Base-by-base conservation (phyloP, 2,329 filamentous ascomycete species). In the Apiospora sp. region DNA sequence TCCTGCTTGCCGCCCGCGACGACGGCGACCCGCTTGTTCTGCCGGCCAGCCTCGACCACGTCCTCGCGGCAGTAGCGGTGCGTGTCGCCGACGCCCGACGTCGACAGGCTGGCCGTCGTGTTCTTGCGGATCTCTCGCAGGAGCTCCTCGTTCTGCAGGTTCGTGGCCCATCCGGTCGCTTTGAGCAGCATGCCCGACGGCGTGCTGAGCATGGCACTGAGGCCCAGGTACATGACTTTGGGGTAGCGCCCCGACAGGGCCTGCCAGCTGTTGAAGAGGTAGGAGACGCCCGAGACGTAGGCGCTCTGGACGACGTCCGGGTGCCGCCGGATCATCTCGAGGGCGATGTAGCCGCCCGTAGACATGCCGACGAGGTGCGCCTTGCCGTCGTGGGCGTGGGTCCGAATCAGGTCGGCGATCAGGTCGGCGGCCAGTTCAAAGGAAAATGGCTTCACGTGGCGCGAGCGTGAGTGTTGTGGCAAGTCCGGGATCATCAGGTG, bases 331-430 rank as follows among this genome's bases (percentile, higher is more conserved):
- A 80, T 78, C 6, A 85, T 74, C n/a, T 79, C 77, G 72, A 82
- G 75, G 44, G 77, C 76, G 1, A 84, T 72, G 71, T 80, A 85
- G 1, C 82, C 83, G 14, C 83, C 83, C 71, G 83, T 82, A 2
- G 83, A 86, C 30, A 85, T 64, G 3, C 83, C 83, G 44, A 83
- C 82, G 43, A 85, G 64, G 74, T 85, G 84, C 4, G 83, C 84
- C 3, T 75, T 75, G 7, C 80, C 77, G 70, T 78, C 76, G 64
- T 84, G 80, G 14, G 83, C 83, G 71, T 82, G 78, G 4, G 73
- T 71, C 13, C 77, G 78, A 71, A 86, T 83, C 70, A 85, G 76
- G 1, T 75, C 70, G 13, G 83, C 81, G 22, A 86, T 76, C 19
- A 77, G 78, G 41, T 80, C 77, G 54, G 82, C 80, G 27, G 78